These are phyloP conservation scores for Gymnopus androsaceus DNA, from an alignment of 1,284 basidiomycete species.

Conservation along the genomic window DNA sequence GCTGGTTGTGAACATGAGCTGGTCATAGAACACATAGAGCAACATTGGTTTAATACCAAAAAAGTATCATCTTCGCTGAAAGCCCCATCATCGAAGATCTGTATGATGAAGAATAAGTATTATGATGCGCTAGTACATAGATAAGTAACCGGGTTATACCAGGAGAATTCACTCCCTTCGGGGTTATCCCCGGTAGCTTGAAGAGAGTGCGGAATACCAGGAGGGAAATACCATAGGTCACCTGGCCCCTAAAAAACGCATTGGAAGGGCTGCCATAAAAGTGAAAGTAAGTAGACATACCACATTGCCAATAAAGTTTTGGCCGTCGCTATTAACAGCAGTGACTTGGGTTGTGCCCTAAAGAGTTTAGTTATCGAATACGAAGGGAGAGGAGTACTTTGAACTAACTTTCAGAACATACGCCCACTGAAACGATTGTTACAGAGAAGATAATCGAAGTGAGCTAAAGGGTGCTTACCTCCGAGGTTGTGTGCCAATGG, in stretches of 20 bases:
- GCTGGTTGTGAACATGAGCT: conserved; percentile 29
- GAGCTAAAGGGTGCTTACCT: conserved; percentile 41
- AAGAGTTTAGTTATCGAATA: conserved; percentile 23
- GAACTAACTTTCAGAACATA: conserved; percentile 59
- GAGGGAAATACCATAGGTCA: conserved; percentile 68
- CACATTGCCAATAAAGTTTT: conserved; percentile 61
- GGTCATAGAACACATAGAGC: not conserved
- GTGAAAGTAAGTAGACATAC: conserved; percentile 34
- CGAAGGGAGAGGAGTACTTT: not conserved
- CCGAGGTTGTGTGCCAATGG: conserved; percentile 73
- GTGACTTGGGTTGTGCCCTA: conserved; percentile 67
- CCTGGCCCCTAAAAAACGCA: conserved; percentile 44
- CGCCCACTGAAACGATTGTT: conserved; percentile 51
- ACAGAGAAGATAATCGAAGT: not conserved
- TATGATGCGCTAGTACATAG: not conserved
- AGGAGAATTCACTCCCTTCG: conserved; percentile 72
- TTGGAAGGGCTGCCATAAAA: conserved; percentile 55
- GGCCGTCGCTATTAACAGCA: conserved; percentile 59
- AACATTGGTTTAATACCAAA: no score
- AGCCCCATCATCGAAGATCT: conserved; percentile 65
- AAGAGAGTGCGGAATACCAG: conserved; percentile 66
- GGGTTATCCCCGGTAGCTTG: conserved; percentile 59
- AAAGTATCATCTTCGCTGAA: conserved; percentile 74
- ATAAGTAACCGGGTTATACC: conserved; percentile 36
- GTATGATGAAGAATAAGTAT: conserved; percentile 1